Conservation (phyloP, 805 yeast species). For the Nadsonia fulvescens region DNA sequence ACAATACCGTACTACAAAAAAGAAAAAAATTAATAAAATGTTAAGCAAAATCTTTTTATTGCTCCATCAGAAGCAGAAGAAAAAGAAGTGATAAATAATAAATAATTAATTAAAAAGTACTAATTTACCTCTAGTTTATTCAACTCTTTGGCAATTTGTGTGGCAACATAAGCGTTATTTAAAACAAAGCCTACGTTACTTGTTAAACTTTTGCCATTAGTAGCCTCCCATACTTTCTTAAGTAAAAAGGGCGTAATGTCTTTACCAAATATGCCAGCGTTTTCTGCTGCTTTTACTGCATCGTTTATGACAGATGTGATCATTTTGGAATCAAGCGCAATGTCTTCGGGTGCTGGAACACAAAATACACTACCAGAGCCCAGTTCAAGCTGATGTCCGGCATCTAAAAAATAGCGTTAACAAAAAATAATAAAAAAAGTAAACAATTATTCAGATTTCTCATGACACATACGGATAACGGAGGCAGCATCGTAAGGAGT, state of each 20-base stretch:
- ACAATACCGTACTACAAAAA: too few relatives aligned
- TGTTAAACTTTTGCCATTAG: slow-evolving; percentile 50
- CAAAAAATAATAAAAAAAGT: neutral
- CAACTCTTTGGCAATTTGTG: slow-evolving; percentile 44
- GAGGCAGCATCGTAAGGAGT: slow-evolving; percentile 41
- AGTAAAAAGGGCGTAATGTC: slow-evolving; percentile 64
- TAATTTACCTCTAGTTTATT: slow-evolving; percentile 19
- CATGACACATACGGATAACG: slow-evolving; percentile 25
- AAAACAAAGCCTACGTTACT: slow-evolving; percentile 61
- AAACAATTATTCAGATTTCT: slow-evolving; percentile 1
- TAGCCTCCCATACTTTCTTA: slow-evolving; percentile 41
- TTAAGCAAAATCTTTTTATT: too few relatives aligned
- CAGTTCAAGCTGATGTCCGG: slow-evolving; percentile 30
- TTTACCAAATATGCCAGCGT: slow-evolving; percentile 44
- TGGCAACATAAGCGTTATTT: slow-evolving; percentile 54
- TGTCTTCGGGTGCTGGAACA: slow-evolving; percentile 56
- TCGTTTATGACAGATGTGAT: slow-evolving; percentile 38
- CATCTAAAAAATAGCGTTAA: slow-evolving; percentile 12
- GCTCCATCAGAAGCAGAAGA: too few relatives aligned
- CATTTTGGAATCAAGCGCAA: slow-evolving; percentile 35
- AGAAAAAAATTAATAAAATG: too few relatives aligned
- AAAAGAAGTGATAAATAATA: too few relatives aligned
- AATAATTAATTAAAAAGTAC: too few relatives aligned
- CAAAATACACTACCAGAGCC: slow-evolving; percentile 62
- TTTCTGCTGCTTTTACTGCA: slow-evolving; percentile 40